A percentile compares a stretch with the other conserved stretches of the same genome.
These are phyloP conservation scores for Globisporangium orthogonon DNA, from an alignment of 352 stramenopile genomes.

Conservation along the genomic window DNA sequence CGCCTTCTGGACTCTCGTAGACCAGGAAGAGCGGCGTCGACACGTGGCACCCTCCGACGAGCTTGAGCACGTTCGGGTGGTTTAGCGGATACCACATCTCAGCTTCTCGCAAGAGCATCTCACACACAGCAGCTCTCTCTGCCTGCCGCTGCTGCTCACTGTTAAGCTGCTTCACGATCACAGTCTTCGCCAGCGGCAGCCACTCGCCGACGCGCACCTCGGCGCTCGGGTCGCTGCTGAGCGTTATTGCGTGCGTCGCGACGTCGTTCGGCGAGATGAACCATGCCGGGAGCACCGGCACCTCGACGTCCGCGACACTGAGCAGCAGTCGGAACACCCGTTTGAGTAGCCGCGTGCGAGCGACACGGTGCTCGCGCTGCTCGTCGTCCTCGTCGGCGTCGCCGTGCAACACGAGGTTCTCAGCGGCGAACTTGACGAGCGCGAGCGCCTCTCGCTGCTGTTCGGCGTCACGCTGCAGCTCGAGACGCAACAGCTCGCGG, in stretches of 20 bases:
- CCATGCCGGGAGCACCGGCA: slow-evolving; percentile 3
- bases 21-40: slow-evolving; percentile 38
- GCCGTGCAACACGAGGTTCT: slow-evolving; percentile 19
- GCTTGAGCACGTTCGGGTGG: slow-evolving; percentile 46
- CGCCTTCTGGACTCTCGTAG: slow-evolving; percentile 29
- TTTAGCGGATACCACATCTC: slow-evolving; percentile 31
- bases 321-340: slow-evolving; percentile 10
- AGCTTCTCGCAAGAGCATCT: slow-evolving; percentile 32
- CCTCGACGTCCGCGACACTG: background rate
- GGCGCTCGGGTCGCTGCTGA: background rate
- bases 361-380: background rate
- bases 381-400: slow-evolving; percentile 10
- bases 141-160: slow-evolving; percentile 3
- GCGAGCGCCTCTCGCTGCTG: slow-evolving; percentile 31
- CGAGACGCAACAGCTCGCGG: slow-evolving; percentile 14
- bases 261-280: slow-evolving; percentile 4
- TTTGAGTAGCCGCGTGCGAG: background rate
- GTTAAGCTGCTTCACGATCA: slow-evolving; percentile 35
- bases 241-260: slow-evolving; percentile 1
- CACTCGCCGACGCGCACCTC: slow-evolving; percentile 16
- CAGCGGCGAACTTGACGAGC: slow-evolving; percentile 45
- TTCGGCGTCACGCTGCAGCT: slow-evolving; percentile 10
- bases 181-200: slow-evolving; percentile 15
- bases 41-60: slow-evolving; percentile 49
- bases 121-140: background rate